Evolutionary conservation across 805 yeast genomes (phyloP), one percentile per base, ranked within the genome.

Genomic region (Jamesozyma lodderae): DNA sequence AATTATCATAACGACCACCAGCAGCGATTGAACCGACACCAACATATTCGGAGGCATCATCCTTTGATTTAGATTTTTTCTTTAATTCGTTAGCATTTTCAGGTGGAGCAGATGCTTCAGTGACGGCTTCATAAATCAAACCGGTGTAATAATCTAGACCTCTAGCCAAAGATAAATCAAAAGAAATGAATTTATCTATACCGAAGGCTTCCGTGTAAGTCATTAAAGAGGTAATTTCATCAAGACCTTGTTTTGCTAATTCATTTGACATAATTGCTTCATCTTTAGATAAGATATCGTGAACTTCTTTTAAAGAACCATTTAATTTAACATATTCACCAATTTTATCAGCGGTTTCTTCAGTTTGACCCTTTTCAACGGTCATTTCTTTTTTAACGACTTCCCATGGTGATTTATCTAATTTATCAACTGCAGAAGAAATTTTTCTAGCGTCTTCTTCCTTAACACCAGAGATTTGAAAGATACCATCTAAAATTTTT

Each of bases 1-100:
- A 74, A 53, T 82, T 81, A 63, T 92, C 98, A 63, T 92, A 92
- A 63, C 98, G 84, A 47, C 98, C 98, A 66, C 98, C 98, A 35
- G 95, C 98, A 36, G 96, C 95, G 55, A 92, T 87, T 5, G 98
- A 92, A 25, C 98, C 98, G 31, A 90, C 95, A 51, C 98, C 98
- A 38, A 92, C 97, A 52, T 83, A 86, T 47, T 85, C 96, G 37
- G 94, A 83, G 41, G 95, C 96, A 62, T 92, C 96, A 48, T 86
- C 96, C 37, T 75, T 47, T 15, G 41, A 24, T 23, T 55, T 52
- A 35, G 70, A 59, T 48, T 64, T 66, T 62, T 65, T 68, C 59
- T 76, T 80, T 60, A 78, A 67, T 60, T 75, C 87, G 26, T 68
- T 69, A 6, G 92, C 92, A 57, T 80, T 78, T 30, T 66, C 64